Evolutionary conservation across 495 filamentous ascomycete species (phyloP).

Genomic region (Xylaria scruposa): DNA sequence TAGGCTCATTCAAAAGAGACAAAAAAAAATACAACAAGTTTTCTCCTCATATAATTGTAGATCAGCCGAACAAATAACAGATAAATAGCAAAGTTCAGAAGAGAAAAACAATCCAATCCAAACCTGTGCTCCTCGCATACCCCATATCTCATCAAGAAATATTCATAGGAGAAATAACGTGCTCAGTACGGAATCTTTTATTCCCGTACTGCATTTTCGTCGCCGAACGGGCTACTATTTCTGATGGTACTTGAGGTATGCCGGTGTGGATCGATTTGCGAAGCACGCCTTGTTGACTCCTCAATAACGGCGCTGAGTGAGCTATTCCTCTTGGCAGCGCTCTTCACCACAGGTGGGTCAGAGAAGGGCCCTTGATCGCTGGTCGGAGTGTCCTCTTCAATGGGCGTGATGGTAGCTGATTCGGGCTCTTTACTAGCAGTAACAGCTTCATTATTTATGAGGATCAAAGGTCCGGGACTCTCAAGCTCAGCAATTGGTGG

Average conservation of each 20-base stretch:
- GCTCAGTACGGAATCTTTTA: constrained; percentile 19
- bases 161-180: constrained; percentile 30
- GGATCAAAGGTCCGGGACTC: constrained; percentile 27
- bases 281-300: constrained; percentile 53
- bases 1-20: constrained; percentile 15
- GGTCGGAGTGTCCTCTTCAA: constrained; percentile 57
- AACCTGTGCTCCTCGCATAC: constrained; percentile 31
- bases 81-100: constrained; percentile 24
- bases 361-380: constrained; percentile 64
- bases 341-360: constrained; percentile 52
- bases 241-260: constrained; percentile 38
- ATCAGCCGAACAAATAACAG: constrained; percentile 10
- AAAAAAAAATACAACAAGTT: constrained; percentile 2
- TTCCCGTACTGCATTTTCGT: constrained; percentile 59
- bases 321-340: constrained; percentile 44
- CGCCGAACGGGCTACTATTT: constrained; percentile 60
- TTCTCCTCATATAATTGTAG: constrained; percentile 6
- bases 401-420: constrained; percentile 51
- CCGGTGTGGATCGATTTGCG: constrained; percentile 37
- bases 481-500: constrained; percentile 29
- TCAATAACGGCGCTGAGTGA: constrained; percentile 62
- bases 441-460: constrained; percentile 1
- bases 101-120: constrained; percentile 15
- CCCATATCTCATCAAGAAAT: constrained; percentile 39
- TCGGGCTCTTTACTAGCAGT: constrained; percentile 32